Base-by-base conservation (phyloP, 2,329 filamentous ascomycete species). In the Epichloe hybrida region DNA sequence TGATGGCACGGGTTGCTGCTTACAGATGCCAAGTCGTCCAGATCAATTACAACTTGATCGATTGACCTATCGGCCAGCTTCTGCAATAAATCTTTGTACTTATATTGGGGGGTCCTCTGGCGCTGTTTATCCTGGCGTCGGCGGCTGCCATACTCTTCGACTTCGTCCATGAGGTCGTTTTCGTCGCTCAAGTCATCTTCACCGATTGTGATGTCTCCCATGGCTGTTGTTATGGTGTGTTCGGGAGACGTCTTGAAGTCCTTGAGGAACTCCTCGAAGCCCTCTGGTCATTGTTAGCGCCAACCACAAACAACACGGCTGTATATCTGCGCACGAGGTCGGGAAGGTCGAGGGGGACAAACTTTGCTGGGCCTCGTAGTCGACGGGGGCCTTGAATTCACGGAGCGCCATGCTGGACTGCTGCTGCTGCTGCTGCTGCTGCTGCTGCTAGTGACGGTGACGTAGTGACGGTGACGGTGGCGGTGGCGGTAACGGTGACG, bases 141-240 rank as follows among this genome's bases (percentile, higher is more conserved):
- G 54, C 65, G 71, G 53, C 73, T 71, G 39, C 72, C 71, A 17
- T 73, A 73, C 49, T 80, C 79, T 55, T 87, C 83, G 54, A 81
- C 79, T 59, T 90, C 85, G 64, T 95, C 88, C 81, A 95, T 88
- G 63, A 94, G 87, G 62, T 96, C 89, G 66, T 95, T 88, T 61
- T 95, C 88, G 62, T 95, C 90, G 67, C 84, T 89, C 41, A 87
- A 76, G 59, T 85, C 86, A 69, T 94, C 85, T 62, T 88, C 90
- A 65, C 89, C 85, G 56, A 98, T 86, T 62, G 86, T 86, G 61
- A 98, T 81, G 58, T 84, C 82, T 59, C 88, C 82, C 46, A 98
- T 77, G 43, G 89, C 89, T 65, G 90, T 84, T 39, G 87, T 82
- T 58, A 94, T 81, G 53, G 84, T 79, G 53, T 76, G 78, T 67